Evolutionary conservation across 2,329 filamentous ascomycete species (phyloP).

Genomic region (Raffaelea albimanens): DNA sequence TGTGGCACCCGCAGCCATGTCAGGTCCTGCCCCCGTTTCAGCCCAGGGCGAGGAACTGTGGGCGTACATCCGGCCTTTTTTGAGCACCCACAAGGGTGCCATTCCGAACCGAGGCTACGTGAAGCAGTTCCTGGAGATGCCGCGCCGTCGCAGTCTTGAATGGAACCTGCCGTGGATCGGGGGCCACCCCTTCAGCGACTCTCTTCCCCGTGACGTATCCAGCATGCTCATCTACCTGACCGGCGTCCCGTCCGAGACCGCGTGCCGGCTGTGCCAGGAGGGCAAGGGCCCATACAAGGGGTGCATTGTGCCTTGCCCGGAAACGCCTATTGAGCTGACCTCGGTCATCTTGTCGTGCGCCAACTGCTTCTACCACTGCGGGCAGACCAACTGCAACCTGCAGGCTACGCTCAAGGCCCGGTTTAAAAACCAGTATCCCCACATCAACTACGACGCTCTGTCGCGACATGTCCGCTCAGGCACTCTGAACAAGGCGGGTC

Average conservation of each 20-base stretch:
- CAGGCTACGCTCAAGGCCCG: slow-evolving; percentile 8
- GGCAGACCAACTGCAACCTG: slow-evolving; percentile 15
- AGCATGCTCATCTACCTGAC: slow-evolving; percentile 22
- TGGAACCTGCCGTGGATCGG: slow-evolving; percentile 18
- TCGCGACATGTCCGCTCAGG: too few relatives aligned
- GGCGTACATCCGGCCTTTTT: slow-evolving; percentile 17
- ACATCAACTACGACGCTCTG: slow-evolving; percentile 2
- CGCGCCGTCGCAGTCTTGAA: slow-evolving; percentile 17
- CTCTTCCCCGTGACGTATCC: slow-evolving; percentile 17
- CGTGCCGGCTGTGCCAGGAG: slow-evolving; percentile 17
- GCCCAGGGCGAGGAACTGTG: slow-evolving; percentile 13
- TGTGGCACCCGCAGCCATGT: too few relatives aligned
- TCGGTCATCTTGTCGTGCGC: slow-evolving; percentile 15
- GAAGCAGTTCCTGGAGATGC: slow-evolving; percentile 15
- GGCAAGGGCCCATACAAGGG: slow-evolving; percentile 19
- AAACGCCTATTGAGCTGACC: slow-evolving; percentile 6
- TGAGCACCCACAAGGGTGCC: slow-evolving; percentile 8
- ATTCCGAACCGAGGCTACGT: slow-evolving; percentile 15
- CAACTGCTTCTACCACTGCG: slow-evolving; percentile 20
- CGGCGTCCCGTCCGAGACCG: slow-evolving; percentile 16
- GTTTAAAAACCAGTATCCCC: slow-evolving; percentile 7
- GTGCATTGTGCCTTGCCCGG: slow-evolving; percentile 16
- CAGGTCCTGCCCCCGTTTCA: not conserved
- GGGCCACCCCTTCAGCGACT: slow-evolving; percentile 14
- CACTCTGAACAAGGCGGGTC: too few relatives aligned